These are phyloP conservation scores for Microcos paniculata DNA, from an alignment of 345 rosid genomes.

Conservation along the genomic window DNA sequence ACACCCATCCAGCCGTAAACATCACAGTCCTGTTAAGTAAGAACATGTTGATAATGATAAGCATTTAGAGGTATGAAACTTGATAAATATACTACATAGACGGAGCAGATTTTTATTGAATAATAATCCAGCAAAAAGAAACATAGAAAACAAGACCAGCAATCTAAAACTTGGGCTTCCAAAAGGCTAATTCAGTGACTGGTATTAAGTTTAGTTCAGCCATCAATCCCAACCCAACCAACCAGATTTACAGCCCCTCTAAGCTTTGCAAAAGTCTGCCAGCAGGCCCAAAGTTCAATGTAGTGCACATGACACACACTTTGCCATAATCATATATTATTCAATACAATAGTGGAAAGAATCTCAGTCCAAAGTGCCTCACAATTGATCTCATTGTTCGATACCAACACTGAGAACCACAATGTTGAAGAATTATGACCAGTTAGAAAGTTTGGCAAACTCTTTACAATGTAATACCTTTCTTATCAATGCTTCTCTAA, in stretches of 20 bases:
- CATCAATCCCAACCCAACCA: neutral
- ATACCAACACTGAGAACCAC: conserved; percentile 1
- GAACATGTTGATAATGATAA: neutral
- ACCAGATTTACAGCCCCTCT: neutral
- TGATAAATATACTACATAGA: neutral
- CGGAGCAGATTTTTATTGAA: neutral
- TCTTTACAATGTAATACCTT: conserved; percentile 50
- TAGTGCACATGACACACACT: conserved; percentile 2
- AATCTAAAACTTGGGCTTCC: neutral
- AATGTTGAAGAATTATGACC: neutral
- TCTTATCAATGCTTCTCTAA: conserved; percentile 56
- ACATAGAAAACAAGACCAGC: neutral
- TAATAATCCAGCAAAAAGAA: neutral
- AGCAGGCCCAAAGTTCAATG: neutral
- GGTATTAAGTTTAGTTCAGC: neutral
- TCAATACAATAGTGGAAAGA: neutral
- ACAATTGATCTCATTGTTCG: no score
- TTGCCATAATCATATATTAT: neutral
- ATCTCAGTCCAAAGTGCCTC: neutral
- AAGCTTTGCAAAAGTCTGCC: neutral
- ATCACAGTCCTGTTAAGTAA: neutral
- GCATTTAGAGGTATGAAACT: neutral
- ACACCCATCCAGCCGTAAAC: neutral
- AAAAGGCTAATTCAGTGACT: neutral
- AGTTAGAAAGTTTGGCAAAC: neutral